phyloP scores from a whole-genome alignment of 2,329 filamentous ascomycete genomes.

The Calycina marina region DNA sequence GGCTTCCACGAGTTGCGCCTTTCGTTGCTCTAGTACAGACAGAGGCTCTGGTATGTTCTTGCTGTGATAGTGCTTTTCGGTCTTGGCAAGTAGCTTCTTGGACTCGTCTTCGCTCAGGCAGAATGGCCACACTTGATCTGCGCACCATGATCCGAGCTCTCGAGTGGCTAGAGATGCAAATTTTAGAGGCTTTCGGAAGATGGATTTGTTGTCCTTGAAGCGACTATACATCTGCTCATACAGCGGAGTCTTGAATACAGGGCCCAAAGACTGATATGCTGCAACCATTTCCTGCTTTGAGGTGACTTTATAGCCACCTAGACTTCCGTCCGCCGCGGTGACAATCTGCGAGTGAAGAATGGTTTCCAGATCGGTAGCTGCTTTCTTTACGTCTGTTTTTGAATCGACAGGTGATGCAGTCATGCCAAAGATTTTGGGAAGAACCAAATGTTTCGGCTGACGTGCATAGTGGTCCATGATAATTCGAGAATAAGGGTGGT shows the following conservation, averaged over 20 bases:
- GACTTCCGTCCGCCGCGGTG: conserved; percentile 49
- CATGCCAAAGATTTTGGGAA: conserved; percentile 85
- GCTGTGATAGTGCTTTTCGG: conserved; percentile 27
- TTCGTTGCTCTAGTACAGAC: conserved; percentile 34
- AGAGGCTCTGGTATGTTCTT: conserved; percentile 16
- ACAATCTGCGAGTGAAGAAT: conserved; percentile 73
- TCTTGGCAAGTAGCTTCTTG: conserved; percentile 43
- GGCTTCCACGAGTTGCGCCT: conserved; percentile 43
- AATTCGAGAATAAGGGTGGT: conserved; percentile 79
- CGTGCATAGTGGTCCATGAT: conserved; percentile 69
- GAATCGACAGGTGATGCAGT: conserved; percentile 90
- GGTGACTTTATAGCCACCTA: conserved; percentile 43
- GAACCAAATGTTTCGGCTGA: conserved; percentile 27
- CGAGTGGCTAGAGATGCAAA: conserved; percentile 45
- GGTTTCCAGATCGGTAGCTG: conserved; percentile 58
- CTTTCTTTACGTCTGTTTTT: conserved; percentile 55
- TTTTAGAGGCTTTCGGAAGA: conserved; percentile 25
- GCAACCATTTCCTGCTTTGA: conserved; percentile 43
- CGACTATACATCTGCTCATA: conserved; percentile 38
- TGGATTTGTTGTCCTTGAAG: conserved; percentile 31
- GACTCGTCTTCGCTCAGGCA: conserved; percentile 48
- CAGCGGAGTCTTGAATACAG: conserved; percentile 48
- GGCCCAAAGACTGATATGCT: conserved; percentile 35
- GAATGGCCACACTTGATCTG: conserved; percentile 67
- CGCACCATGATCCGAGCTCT: conserved; percentile 69